phyloP scores from a whole-genome alignment of 768 basidiomycete genomes.

The Lentinula sp. region DNA sequence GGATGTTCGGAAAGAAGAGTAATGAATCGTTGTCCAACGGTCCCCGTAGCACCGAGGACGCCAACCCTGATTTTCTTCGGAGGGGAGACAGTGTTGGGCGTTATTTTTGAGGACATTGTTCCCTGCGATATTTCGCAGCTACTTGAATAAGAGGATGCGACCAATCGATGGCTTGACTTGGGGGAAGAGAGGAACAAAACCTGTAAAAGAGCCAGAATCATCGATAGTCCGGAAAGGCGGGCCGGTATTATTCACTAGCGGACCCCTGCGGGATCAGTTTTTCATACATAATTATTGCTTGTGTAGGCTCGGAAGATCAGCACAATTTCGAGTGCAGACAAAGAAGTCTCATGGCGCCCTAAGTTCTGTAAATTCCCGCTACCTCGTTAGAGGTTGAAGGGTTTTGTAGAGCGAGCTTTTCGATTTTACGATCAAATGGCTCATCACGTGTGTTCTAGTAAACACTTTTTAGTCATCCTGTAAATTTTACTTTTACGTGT shows the following conservation, averaged over 20 bases:
- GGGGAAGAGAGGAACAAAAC: not conserved
- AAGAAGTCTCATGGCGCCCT: no score
- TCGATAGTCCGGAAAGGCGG: not conserved
- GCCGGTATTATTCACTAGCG: not conserved
- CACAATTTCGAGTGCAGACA: no score
- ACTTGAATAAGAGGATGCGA: not conserved
- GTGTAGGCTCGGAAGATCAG: no score
- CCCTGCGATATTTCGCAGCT: not conserved
- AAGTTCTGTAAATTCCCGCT: no score
- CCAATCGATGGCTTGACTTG: not conserved
- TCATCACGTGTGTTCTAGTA: no score
- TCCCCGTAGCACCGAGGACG: constrained; percentile 85
- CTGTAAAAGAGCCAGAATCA: not conserved
- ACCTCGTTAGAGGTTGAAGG: no score
- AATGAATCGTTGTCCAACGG: constrained; percentile 95
- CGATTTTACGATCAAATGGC: no score
- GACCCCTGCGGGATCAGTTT: no score
- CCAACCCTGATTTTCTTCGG: constrained; percentile 42
- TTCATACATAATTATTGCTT: no score
- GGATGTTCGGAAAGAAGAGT: constrained; percentile 82
- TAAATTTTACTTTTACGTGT: no score
- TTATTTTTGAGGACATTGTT: not conserved
- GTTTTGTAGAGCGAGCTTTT: no score
- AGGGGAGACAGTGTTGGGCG: not conserved
- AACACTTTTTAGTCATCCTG: no score